Conservation (phyloP, 352 stramenopile species). For the Phytopythium ostracodes region DNA sequence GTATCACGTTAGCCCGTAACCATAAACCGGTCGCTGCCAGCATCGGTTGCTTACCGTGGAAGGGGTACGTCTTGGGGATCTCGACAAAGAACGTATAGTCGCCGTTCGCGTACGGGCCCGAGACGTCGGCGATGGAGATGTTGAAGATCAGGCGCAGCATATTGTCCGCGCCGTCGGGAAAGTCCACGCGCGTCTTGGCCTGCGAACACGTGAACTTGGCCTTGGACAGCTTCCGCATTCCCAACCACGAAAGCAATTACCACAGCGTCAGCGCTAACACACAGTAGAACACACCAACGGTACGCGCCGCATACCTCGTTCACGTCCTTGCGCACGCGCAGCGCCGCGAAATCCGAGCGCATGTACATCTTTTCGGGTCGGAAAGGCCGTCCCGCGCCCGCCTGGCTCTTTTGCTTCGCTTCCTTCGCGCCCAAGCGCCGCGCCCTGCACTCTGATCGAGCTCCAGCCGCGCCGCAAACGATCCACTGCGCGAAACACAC, state of each 20-base stretch:
- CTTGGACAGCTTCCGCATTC: constrained; percentile 53
- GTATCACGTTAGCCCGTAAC: background rate
- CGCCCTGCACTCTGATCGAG: background rate
- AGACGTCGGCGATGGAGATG: constrained; percentile 71
- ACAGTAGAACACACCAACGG: background rate
- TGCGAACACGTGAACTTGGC: constrained; percentile 76
- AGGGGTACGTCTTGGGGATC: constrained; percentile 86
- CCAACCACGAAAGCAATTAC: background rate
- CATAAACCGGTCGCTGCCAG: background rate
- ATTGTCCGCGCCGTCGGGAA: constrained; percentile 76
- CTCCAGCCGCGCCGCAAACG: background rate
- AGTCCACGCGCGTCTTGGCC: constrained; percentile 77
- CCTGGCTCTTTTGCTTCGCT: background rate
- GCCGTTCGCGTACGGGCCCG: constrained; percentile 75
- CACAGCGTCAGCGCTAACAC: constrained; percentile 3
- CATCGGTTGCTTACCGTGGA: constrained; percentile 47
- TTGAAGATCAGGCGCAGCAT: constrained; percentile 79
- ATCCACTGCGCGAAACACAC: background rate
- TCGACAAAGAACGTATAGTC: constrained; percentile 86
- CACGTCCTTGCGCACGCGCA: constrained; percentile 83
- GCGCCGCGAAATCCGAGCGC: constrained; percentile 69
- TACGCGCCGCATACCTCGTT: constrained; percentile 52
- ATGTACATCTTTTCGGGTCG: constrained; percentile 34
- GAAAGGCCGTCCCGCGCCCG: background rate
- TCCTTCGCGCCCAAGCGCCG: background rate